Evolutionary conservation across 2,329 filamentous ascomycete species (phyloP).

Genomic region (Colletotrichum sp.): DNA sequence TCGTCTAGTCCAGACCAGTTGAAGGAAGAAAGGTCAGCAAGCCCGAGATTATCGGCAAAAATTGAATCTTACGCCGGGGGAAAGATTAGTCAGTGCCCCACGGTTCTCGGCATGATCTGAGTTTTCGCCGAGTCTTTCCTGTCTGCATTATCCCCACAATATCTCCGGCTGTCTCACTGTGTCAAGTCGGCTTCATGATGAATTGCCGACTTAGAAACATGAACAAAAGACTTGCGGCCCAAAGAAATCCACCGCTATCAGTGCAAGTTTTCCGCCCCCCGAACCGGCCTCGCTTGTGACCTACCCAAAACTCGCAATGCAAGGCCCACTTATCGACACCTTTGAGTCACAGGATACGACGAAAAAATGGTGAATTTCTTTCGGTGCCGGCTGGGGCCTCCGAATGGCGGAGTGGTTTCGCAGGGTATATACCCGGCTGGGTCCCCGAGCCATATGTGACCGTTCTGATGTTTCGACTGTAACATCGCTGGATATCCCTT

Average conservation of each 20-base stretch:
- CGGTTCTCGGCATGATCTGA: neutral
- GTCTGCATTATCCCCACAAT: neutral
- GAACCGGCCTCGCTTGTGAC: neutral
- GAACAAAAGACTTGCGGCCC: neutral
- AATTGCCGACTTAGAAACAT: neutral
- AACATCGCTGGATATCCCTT: neutral
- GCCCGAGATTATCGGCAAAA: neutral
- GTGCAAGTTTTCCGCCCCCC: neutral
- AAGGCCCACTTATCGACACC: neutral
- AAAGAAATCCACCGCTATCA: neutral
- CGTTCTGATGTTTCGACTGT: neutral
- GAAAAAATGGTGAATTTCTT: neutral
- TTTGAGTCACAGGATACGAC: slow-evolving; percentile 7
- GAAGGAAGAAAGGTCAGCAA: neutral
- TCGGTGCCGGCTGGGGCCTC: neutral
- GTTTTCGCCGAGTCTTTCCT: neutral
- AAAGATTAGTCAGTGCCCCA: neutral
- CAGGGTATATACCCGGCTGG: neutral
- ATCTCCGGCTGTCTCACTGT: neutral
- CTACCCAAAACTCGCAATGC: neutral
- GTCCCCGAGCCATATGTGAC: neutral
- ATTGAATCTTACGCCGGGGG: neutral
- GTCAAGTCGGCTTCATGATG: neutral
- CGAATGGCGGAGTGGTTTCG: slow-evolving; percentile 1
- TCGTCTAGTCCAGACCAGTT: neutral